A percentile compares a stretch with the other conserved stretches of the same genome.
These are phyloP conservation scores for Vitellaria paradoxa DNA, from an alignment of 179 eudicot species.

Conservation along the genomic window DNA sequence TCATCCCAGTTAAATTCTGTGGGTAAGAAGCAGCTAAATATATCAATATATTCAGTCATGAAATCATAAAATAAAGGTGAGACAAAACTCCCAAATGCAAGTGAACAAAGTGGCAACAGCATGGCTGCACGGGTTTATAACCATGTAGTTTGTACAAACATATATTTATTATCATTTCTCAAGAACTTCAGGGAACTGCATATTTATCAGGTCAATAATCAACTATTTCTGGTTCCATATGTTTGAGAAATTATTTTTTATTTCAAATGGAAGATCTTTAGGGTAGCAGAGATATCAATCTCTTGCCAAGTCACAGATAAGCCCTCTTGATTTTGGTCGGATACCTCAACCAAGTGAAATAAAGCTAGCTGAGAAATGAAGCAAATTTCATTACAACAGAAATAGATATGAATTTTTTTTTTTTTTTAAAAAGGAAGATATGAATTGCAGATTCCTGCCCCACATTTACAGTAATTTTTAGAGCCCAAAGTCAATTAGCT, in stretches of 20 bases:
- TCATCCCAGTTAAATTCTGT: slow-evolving; percentile 98
- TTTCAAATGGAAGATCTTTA: background rate
- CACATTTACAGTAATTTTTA: too few species aligned
- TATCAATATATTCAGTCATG: background rate
- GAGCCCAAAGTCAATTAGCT: too few species aligned
- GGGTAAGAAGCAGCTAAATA: slow-evolving; percentile 14
- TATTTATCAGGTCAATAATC: background rate
- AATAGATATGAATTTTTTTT: too few species aligned
- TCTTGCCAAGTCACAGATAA: background rate
- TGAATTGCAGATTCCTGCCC: too few species aligned
- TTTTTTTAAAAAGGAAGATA: too few species aligned
- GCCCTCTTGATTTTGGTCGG: background rate
- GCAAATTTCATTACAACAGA: background rate
- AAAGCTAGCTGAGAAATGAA: background rate
- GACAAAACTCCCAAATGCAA: background rate
- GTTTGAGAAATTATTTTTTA: background rate
- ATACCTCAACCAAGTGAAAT: background rate
- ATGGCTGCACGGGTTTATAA: background rate
- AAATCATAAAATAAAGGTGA: background rate
- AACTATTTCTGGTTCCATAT: background rate
- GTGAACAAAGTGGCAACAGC: background rate
- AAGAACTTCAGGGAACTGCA: background rate
- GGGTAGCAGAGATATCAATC: background rate
- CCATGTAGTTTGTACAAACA: background rate
- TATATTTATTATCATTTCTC: background rate